Evolutionary conservation across 176 grass and related monocot species (phyloP).

Genomic region (Hyparrhenia diplandra): DNA sequence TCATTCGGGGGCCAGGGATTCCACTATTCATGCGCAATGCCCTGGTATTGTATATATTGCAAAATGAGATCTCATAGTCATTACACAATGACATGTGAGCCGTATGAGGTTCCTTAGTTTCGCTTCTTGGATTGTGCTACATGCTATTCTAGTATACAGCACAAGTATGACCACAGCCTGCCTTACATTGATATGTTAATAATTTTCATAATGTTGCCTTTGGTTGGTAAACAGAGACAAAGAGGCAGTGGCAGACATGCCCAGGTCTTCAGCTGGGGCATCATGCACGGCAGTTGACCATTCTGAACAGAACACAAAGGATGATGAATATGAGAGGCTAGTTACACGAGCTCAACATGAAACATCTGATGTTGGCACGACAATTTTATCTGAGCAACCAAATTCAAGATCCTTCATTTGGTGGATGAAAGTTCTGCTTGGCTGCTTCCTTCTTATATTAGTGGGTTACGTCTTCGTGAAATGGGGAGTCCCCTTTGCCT

Average conservation of each 20-base stretch:
- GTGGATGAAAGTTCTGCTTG: slow-evolving; percentile 79
- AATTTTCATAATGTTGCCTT: slow-evolving; percentile 20
- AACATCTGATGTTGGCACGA: slow-evolving; percentile 24
- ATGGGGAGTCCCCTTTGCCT: slow-evolving; percentile 85
- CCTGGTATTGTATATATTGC: neutral
- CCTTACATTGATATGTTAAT: neutral
- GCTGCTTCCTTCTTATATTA: slow-evolving; percentile 45
- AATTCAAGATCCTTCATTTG: slow-evolving; percentile 51
- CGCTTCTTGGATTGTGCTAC: neutral
- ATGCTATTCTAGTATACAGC: neutral
- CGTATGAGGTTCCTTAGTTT: neutral
- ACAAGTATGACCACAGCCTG: neutral
- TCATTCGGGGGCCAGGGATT: neutral
- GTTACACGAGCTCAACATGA: slow-evolving; percentile 41
- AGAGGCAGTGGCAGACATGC: neutral
- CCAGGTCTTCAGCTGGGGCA: slow-evolving; percentile 22
- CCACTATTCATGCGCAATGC: neutral
- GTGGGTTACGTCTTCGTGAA: slow-evolving; percentile 53
- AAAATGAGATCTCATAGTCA: neutral
- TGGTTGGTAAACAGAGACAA: slow-evolving; percentile 23
- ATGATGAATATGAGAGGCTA: slow-evolving; percentile 78
- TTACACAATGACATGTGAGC: neutral
- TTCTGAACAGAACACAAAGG: slow-evolving; percentile 52
- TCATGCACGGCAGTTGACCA: slow-evolving; percentile 27
- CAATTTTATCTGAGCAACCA: slow-evolving; percentile 25